These are phyloP conservation scores for Cokeromyces recurvatus DNA, from an alignment of 371 early-diverging fungal genomes.

Conservation along the genomic window DNA sequence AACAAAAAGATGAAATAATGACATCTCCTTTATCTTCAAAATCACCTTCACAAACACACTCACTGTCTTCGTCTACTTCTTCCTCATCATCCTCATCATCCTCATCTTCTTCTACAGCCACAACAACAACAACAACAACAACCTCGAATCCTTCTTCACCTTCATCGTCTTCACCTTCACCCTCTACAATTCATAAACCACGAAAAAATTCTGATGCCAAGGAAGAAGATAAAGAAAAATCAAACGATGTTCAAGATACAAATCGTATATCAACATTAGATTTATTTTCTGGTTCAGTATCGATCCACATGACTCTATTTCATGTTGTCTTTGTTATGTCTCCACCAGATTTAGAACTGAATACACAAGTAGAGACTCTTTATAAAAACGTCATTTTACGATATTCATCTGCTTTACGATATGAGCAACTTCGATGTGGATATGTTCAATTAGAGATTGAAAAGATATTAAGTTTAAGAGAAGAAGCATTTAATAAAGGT, in stretches of 20 bases:
- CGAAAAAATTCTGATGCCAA: too few relatives aligned
- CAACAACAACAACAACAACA: too few relatives aligned
- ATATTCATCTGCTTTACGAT: slow-evolving; percentile 71
- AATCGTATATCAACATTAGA: slow-evolving; percentile 6
- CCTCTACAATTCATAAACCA: too few relatives aligned
- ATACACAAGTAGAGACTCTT: slow-evolving; percentile 57
- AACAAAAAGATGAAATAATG: not conserved
- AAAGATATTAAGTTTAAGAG: slow-evolving; percentile 60
- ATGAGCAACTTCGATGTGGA: slow-evolving; percentile 77
- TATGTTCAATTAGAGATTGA: slow-evolving; percentile 77
- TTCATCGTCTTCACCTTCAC: not conserved
- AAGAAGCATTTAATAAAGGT: slow-evolving; percentile 53
- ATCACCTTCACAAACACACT: not conserved
- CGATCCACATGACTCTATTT: slow-evolving; percentile 68
- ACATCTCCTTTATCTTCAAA: not conserved
- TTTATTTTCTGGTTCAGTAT: slow-evolving; percentile 9
- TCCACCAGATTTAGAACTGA: slow-evolving; percentile 54
- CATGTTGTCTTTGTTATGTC: slow-evolving; percentile 76
- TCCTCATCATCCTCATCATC: not conserved
- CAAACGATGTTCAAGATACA: not conserved
- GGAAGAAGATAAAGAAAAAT: too few relatives aligned
- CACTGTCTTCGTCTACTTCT: not conserved
- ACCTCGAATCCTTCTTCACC: not conserved
- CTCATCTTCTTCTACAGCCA: too few relatives aligned
- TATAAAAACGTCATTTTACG: slow-evolving; percentile 73